Evolutionary conservation across 257 asterid genomes (phyloP).

Genomic region (Solanum pimpinellifolium): DNA sequence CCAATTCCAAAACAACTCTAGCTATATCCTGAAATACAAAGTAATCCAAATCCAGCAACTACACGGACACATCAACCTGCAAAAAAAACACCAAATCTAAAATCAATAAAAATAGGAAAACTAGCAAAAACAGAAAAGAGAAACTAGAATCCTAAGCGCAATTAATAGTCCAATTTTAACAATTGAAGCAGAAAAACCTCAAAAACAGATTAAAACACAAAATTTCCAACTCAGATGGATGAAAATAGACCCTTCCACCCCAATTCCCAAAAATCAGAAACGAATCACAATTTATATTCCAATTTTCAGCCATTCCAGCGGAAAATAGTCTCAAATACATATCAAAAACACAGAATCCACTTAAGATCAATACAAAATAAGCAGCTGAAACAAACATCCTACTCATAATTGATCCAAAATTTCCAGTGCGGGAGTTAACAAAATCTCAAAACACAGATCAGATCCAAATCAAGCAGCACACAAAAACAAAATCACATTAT

Average conservation of each 20-base stretch:
- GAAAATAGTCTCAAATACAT: not conserved
- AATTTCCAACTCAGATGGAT: not conserved
- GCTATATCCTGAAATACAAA: not conserved
- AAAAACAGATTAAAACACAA: not conserved
- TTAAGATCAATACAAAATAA: not conserved
- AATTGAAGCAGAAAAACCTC: not conserved
- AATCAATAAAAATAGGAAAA: not conserved
- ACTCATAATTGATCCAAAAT: not conserved
- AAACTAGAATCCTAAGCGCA: not conserved
- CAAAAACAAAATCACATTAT: not conserved
- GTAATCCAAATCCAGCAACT: constrained; percentile 14
- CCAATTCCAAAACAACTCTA: not conserved
- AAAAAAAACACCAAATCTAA: constrained; percentile 7
- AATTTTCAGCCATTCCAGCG: not conserved
- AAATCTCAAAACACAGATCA: not conserved
- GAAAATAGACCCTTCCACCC: not conserved
- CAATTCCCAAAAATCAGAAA: not conserved
- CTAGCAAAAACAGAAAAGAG: not conserved
- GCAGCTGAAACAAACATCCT: not conserved
- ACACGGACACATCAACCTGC: constrained; percentile 43
- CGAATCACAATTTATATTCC: not conserved
- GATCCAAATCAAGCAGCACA: not conserved
- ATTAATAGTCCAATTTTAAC: not conserved
- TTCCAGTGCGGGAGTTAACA: not conserved
- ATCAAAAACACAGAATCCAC: not conserved